These are phyloP conservation scores for Pseudozyma sp. DNA, from an alignment of 1,284 basidiomycete genomes.

Conservation along the genomic window DNA sequence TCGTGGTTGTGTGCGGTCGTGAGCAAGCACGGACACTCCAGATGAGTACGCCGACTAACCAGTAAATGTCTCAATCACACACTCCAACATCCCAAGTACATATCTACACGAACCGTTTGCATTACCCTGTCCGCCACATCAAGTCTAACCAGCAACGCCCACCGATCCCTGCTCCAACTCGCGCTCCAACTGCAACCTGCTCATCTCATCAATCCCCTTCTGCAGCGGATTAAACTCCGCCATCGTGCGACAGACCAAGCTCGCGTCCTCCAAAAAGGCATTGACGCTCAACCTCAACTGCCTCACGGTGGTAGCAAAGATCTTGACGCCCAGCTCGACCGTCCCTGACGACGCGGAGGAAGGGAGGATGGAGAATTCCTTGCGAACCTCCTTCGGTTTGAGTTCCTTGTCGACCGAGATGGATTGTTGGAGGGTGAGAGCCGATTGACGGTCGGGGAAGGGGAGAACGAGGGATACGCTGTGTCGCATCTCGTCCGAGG, in stretches of 20 bases:
- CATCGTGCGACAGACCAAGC: slow-evolving; percentile 57
- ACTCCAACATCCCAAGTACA: too few relatives aligned
- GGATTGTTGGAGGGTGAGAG: slow-evolving; percentile 41
- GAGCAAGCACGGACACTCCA: too few relatives aligned
- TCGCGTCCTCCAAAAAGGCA: slow-evolving; percentile 56
- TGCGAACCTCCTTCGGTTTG: slow-evolving; percentile 56
- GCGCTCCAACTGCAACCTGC: slow-evolving; percentile 30
- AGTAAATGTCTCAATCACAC: too few relatives aligned
- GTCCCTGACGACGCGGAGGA: slow-evolving; percentile 2
- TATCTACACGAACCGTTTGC: too few relatives aligned
- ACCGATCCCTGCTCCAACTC: slow-evolving; percentile 58
- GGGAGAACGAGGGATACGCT: slow-evolving; percentile 52
- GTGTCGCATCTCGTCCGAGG: slow-evolving; percentile 44
- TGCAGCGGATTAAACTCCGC: slow-evolving; percentile 47
- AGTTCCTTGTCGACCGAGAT: slow-evolving; percentile 59
- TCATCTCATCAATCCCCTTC: slow-evolving; percentile 30
- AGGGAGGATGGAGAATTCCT: slow-evolving; percentile 38
- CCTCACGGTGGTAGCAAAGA: slow-evolving; percentile 57
- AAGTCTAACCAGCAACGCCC: slow-evolving; percentile 49
- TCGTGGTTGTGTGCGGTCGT: too few relatives aligned
- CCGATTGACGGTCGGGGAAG: slow-evolving; percentile 43
- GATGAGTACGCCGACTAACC: too few relatives aligned
- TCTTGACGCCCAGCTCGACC: slow-evolving; percentile 49
- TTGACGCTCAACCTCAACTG: slow-evolving; percentile 59
- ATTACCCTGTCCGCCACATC: too few relatives aligned